Base-by-base conservation (phyloP, 1,139 yeast genomes). In the Pichiaceae sp. region DNA sequence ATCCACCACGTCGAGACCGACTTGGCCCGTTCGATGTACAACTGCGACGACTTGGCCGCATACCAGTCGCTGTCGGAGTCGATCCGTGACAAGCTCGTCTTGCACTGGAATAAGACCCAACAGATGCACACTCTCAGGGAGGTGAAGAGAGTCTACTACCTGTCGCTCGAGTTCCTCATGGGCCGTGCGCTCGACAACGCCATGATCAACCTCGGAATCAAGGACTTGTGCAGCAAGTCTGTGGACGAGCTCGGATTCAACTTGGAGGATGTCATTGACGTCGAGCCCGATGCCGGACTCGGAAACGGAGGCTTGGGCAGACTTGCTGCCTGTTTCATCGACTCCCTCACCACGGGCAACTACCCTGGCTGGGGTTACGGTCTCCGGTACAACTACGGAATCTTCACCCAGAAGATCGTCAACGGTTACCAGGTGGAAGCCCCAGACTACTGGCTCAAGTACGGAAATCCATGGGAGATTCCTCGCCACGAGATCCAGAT, bases 311-410 rank as follows among this genome's bases (percentile, higher is more conserved):
- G 97, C 44, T 67, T 89, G 42, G 97, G 96, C 43, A 75, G 96
- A 58, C 68, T 89, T 54, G 96, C 96, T 28, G 96, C 96, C 29
- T 87, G 96, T 63, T 87, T 85, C 55, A 76, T 89, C 38, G 96
- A 89, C 63, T 85, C 96, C 1, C 66, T 89, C 55, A 77, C 94
- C 26, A 78, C 95, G 6, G 80, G 83, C 49, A 79, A 85, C 58
- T 85, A 84, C 59, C 87, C 94, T 24, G 95, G 95, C 37, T 87
- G 96, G 96, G 97, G 96, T 44, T 89, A 89, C 59, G 96, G 96
- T 42, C 68, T 87, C 49, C 79, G 94, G 56, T 87, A 87, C 63
- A 89, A 86, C 60, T 87, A 87, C 57, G 96, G 96, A 59, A 89
- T 89, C 50, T 89, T 89, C 63, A 75, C 86, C 50, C 97, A 89